phyloP scores from a whole-genome alignment of 768 basidiomycete species.

The Mycena kentingensis region DNA sequence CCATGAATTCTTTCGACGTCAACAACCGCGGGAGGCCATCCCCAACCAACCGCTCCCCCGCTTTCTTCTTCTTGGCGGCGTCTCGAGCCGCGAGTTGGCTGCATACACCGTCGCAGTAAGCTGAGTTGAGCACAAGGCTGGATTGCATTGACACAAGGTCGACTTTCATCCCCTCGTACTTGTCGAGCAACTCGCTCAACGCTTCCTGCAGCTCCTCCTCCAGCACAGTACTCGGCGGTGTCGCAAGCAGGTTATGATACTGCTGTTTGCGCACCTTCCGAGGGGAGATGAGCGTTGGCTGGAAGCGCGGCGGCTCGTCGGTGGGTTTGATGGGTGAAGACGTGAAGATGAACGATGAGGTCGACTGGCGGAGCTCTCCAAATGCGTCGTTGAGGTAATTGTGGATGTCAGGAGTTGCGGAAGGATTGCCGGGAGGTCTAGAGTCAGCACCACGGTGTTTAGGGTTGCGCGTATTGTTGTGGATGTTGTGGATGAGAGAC shows the following conservation, averaged over 20 bases:
- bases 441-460: neutral
- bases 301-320: neutral
- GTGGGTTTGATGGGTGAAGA: neutral
- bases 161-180: neutral
- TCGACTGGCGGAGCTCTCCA: neutral
- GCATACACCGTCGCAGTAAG: conserved; percentile 1
- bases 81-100: conserved; percentile 10
- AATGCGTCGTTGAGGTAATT: neutral
- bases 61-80: conserved; percentile 7
- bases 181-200: neutral
- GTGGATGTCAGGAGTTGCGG: too few relatives aligned
- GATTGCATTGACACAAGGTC: conserved; percentile 4
- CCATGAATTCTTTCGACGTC: neutral
- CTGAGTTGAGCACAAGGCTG: conserved; percentile 1
- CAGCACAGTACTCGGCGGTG: neutral
- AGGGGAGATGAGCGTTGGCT: neutral
- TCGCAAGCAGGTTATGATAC: neutral
- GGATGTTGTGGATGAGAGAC: too few relatives aligned
- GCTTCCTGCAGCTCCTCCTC: neutral
- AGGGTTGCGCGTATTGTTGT: neutral
- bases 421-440: neutral
- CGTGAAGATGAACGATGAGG: neutral
- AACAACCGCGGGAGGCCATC: neutral
- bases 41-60: neutral
- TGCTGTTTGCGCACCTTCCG: neutral